Base-by-base conservation (phyloP, 768 basidiomycete species). In the Tremella mesenterica region DNA sequence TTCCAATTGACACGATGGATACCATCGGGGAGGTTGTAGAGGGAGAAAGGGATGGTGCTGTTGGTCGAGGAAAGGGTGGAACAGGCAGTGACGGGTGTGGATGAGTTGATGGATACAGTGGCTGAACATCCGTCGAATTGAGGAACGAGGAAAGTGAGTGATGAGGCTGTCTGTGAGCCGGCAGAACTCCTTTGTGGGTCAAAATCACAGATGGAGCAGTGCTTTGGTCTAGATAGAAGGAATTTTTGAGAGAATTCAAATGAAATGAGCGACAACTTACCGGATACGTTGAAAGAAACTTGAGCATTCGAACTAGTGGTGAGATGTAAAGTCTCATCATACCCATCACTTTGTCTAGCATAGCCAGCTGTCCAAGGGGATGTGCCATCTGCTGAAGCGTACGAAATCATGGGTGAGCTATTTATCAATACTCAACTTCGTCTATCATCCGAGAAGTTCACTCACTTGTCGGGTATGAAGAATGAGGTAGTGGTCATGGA, bases 381-480 rank as follows among this genome's bases (percentile, higher is more conserved):
- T 18, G 47, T n/a, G 5, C 25, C 27, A n/a, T 26, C 14, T 9
- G 39, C 23, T 21, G 41, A 20, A 27, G 49, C 52, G 43, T 56
- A 63, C 6, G 51, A 43, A 34, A 63, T 48, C 23, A 63, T 49
- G 6, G 64, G 62, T 4, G 62, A 67, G 49, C 62, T 63, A 31
- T 5, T n/a, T 33, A n/a, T n/a, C n/a, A n/a, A n/a, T n/a, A n/a
- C n/a, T 4, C 18, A 13, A 1, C 16, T 14, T 4, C 9, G 16
- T 8, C 23, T 8, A 44, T 1, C 16, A 33, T 23, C 14, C 25
- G 1, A 21, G 3, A 44, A n/a, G 14, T 8, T 7, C 18, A 50
- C 65, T 54, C 52, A 67, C 65, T 57, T 64, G 51, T 67, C 65
- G 13, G 59, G 34, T 43, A 67, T 36, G 58, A 57, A 59, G 60